Evolutionary conservation across 345 rosid species (phyloP), one percentile per base, ranked within the genome.

Genomic region (Orychophragmus violaceus): DNA sequence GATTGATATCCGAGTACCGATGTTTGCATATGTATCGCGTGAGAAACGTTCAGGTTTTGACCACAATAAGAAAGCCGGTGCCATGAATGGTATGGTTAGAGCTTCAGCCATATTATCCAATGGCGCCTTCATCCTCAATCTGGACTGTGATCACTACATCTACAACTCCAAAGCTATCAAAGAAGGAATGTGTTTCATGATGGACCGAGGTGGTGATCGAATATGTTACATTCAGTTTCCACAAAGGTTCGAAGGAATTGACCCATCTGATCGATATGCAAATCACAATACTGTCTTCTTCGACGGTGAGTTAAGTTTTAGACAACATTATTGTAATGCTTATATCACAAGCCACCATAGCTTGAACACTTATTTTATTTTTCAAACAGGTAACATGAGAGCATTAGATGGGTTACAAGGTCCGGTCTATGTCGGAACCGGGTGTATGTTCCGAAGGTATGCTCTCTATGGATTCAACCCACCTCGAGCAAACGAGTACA

Each of bases 381-480:
- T 12, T 60, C 46, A 18, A 54, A 74, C 65, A 74, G 78, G 98
- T 69, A 92, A 89, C 59, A 92, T 92, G 97, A 74, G 98, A 74
- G 98, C 98, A 37, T 78, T 92, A n/a, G 98, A 92, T 64, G 98
- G 96, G 35, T 83, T 89, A 48, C 97, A 89, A 76, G 98, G 98
- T 11, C 97, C 97, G 0, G 93, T 92, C 2, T 92, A 92, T 28
- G 97, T 92, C n/a, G 97, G 98, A 71, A 92, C 98, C 0, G 98
- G 98, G 3, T 84, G 91, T 70, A 89, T 92, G 98, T 92, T 92
- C 76, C 77, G 98, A 55, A 78, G 98, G 30, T 84, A 84, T 32
- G 98, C 98, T 14, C 84, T 89, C 0, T 92, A 92, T 18, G 98
- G 98, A 54, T 92, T 87, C 76, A 85, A 72, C 62, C 95, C 98